Evolutionary conservation across 768 basidiomycete genomes (phyloP).

Genomic region (Xerocomellus dryophilus): DNA sequence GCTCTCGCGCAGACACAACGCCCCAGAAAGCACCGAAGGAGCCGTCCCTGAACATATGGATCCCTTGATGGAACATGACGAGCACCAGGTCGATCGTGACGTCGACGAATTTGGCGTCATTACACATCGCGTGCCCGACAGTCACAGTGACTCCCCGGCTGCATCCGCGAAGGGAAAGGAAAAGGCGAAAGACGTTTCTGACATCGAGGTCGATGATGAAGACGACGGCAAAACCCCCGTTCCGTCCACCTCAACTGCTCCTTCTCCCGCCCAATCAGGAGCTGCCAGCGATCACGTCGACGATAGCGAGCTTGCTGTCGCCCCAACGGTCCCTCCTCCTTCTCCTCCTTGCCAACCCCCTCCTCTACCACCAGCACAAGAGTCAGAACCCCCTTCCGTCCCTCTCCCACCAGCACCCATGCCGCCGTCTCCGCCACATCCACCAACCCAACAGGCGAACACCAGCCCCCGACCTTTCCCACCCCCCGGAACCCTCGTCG

Average conservation of each 20-base stretch:
- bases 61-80: constrained; percentile 25
- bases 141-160: constrained; percentile 24
- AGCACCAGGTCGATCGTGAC: constrained; percentile 28
- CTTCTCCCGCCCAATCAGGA: constrained; percentile 4
- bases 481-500: constrained; percentile 74
- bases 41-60: constrained; percentile 14
- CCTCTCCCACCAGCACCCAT: constrained; percentile 14
- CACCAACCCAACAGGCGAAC: constrained; percentile 22
- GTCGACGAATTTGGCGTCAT: constrained; percentile 28
- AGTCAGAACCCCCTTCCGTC: constrained; percentile 11
- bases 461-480: constrained; percentile 50
- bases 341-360: constrained; percentile 8
- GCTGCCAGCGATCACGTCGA: not conserved
- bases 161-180: constrained; percentile 36
- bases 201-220: constrained; percentile 5
- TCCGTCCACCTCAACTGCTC: constrained; percentile 22
- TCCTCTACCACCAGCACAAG: constrained; percentile 10
- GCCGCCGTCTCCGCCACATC: constrained; percentile 19
- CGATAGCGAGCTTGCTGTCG: constrained; percentile 23
- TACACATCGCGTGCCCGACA: constrained; percentile 28
- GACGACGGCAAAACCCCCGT: not conserved
- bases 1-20: constrained; percentile 19
- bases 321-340: constrained; percentile 13
- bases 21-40: constrained; percentile 14
- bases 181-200: constrained; percentile 26